These are phyloP conservation scores for Panaeolus papilionaceus DNA, from an alignment of 768 basidiomycete species.

Conservation along the genomic window DNA sequence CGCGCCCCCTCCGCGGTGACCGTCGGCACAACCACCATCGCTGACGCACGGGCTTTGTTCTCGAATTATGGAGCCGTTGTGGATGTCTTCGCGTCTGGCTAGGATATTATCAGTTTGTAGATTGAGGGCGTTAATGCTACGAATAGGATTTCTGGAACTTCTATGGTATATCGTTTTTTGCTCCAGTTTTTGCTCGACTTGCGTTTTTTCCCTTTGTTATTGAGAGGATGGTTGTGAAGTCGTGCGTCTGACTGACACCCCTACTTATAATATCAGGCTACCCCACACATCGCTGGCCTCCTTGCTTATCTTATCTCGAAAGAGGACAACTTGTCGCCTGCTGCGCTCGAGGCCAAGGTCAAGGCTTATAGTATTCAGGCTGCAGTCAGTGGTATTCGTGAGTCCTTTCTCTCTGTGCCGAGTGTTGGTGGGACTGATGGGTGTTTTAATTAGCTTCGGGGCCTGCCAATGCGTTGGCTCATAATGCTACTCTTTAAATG, in stretches of 20 bases:
- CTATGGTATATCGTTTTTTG: slow-evolving; percentile 29
- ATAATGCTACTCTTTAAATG: not conserved
- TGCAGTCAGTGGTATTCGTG: not conserved
- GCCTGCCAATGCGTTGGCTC: not conserved
- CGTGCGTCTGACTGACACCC: not conserved
- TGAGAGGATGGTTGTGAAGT: not conserved
- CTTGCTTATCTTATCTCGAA: slow-evolving; percentile 42
- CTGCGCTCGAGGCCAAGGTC: not conserved
- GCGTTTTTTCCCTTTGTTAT: not conserved
- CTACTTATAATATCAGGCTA: too few species aligned
- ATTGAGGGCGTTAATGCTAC: slow-evolving; percentile 33
- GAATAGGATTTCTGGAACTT: slow-evolving; percentile 34
- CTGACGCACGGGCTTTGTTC: slow-evolving; percentile 40
- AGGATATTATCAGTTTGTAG: slow-evolving; percentile 38
- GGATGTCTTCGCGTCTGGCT: slow-evolving; percentile 49
- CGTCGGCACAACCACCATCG: slow-evolving; percentile 45
- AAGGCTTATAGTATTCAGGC: not conserved
- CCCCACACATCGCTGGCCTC: slow-evolving; percentile 48
- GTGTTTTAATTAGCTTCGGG: not conserved
- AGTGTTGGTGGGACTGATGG: too few species aligned
- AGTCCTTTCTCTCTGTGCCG: not conserved
- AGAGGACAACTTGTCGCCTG: slow-evolving; percentile 32
- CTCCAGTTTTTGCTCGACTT: slow-evolving; percentile 13
- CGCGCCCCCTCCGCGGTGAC: slow-evolving; percentile 42
- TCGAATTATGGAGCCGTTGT: slow-evolving; percentile 51